These are phyloP conservation scores for Verruconis gallopava DNA, from an alignment of 2,329 filamentous ascomycete genomes.

Conservation along the genomic window DNA sequence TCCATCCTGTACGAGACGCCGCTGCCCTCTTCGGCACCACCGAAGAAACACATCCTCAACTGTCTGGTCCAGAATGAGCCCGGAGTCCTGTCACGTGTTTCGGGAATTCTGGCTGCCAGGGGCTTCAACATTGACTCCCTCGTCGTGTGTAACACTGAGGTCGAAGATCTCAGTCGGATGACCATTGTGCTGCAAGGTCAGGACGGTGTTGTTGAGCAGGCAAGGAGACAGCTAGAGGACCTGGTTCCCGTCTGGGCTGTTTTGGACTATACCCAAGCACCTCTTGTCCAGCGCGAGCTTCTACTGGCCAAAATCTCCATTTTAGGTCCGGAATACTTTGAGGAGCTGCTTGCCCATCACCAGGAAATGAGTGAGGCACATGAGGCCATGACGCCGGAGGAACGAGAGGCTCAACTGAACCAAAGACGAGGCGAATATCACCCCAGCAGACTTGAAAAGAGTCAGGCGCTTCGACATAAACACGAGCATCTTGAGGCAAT, in stretches of 20 bases:
- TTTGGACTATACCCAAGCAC: conserved; percentile 83
- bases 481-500: conserved; percentile 95
- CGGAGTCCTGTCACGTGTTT: conserved; percentile 89
- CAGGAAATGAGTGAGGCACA: conserved; percentile 57
- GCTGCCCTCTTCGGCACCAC: conserved; percentile 64
- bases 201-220: conserved; percentile 95
- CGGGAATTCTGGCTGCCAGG: conserved; percentile 85
- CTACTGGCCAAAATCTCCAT: conserved; percentile 95
- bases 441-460: conserved; percentile 71
- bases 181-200: conserved; percentile 95
- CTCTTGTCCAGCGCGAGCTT: conserved; percentile 89
- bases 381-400: conserved; percentile 9
- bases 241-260: conserved; percentile 97
- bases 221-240: conserved; percentile 86
- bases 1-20: conserved; percentile 99
- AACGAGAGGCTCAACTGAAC: conserved; percentile 11
- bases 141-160: conserved; percentile 95
- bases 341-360: conserved; percentile 91
- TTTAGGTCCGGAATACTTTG: conserved; percentile 93
- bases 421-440: conserved; percentile 57
- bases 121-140: conserved; percentile 99
- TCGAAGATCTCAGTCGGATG: conserved; percentile 94
- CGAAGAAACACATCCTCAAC: conserved; percentile 93
- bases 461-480: conserved; percentile 87
- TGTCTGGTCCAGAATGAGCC: conserved; percentile 98